Base-by-base conservation (phyloP, 306 rosid genomes). In the Medicago arabica region DNA sequence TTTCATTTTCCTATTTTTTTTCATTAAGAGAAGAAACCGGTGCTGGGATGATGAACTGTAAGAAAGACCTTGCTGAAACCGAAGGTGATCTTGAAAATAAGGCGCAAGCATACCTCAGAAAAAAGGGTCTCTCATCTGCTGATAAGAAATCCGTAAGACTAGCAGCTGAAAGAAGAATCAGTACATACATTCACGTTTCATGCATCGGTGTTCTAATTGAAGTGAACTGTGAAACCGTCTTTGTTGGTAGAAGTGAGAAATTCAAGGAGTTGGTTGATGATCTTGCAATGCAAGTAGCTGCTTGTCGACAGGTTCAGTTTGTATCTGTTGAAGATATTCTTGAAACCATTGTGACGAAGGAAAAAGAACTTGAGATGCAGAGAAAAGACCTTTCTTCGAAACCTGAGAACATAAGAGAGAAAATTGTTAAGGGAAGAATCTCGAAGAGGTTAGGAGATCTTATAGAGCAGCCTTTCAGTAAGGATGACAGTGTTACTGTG, bases 21-120 rank as follows among this genome's bases (percentile, higher is more conserved):
- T n/a, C n/a, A n/a, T 92, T 70, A 96, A 96, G 99, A 18, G 98
- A 92, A 68, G 99, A 96, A 86, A 90, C 98, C 4, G 99, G 97
- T 81, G 99, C 97, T 3, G 99, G 98, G 75, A 96, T 96, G 99
- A 96, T 96, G 98, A 97, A 96, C 79, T 96, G 99, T 78, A 96
- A 96, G 97, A 96, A 88, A 86, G 98, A 96, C 74, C 94, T 92
- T 57, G 82, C 99, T 31, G 99, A 90, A 87, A 87, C 94, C 8
- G 96, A 88, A 80, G 98, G 97, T n/a, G 98, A 92, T 76, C 88
- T 92, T 57, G 92, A 92, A 81, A 90, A n/a, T n/a, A n/a, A 92
- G 88, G 99, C 99, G 9, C 99, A 96, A 74, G 99, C 89, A 79
- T 92, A 92, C 82, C 98, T 96, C 47, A 87, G 98, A 40, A 96